These are phyloP conservation scores for Colletotrichum salicis DNA, from an alignment of 2,329 filamentous ascomycete genomes.

Conservation along the genomic window DNA sequence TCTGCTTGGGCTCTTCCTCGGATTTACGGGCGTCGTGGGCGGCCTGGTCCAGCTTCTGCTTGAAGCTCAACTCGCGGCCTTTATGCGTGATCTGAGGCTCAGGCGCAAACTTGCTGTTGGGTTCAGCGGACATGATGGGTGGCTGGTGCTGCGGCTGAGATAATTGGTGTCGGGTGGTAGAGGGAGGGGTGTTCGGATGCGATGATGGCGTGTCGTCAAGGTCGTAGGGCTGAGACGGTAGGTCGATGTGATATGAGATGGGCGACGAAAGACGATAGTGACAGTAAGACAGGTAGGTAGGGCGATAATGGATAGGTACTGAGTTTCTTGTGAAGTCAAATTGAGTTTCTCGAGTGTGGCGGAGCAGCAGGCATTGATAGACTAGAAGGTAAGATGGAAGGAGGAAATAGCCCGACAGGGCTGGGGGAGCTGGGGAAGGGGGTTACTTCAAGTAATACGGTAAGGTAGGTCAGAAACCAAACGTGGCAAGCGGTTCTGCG, in stretches of 20 bases:
- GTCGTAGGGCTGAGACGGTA: slow-evolving; percentile 6
- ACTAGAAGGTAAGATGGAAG: slow-evolving; percentile 7
- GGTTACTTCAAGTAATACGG: slow-evolving; percentile 22
- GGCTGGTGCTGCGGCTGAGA: background rate
- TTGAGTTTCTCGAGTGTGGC: slow-evolving; percentile 21
- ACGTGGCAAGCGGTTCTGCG: background rate
- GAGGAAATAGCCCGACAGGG: slow-evolving; percentile 23
- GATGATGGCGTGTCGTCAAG: slow-evolving; percentile 7
- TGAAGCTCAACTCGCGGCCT: slow-evolving; percentile 48
- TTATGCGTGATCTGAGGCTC: slow-evolving; percentile 27
- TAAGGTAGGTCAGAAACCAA: background rate
- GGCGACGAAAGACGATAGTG: background rate
- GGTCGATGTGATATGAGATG: background rate
- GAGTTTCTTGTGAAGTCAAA: background rate
- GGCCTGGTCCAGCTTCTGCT: slow-evolving; percentile 56
- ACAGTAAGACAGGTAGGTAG: background rate
- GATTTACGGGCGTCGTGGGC: slow-evolving; percentile 48
- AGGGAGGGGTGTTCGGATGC: background rate
- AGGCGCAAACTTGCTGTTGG: slow-evolving; percentile 27
- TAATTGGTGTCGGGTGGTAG: background rate
- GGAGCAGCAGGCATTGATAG: slow-evolving; percentile 13
- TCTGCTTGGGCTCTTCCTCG: slow-evolving; percentile 39
- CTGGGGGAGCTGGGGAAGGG: slow-evolving; percentile 13
- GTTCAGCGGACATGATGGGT: slow-evolving; percentile 22
- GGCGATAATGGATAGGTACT: slow-evolving; percentile 21